Evolutionary conservation across 2,329 filamentous ascomycete genomes (phyloP).

Genomic region (Westerdykella sp.): DNA sequence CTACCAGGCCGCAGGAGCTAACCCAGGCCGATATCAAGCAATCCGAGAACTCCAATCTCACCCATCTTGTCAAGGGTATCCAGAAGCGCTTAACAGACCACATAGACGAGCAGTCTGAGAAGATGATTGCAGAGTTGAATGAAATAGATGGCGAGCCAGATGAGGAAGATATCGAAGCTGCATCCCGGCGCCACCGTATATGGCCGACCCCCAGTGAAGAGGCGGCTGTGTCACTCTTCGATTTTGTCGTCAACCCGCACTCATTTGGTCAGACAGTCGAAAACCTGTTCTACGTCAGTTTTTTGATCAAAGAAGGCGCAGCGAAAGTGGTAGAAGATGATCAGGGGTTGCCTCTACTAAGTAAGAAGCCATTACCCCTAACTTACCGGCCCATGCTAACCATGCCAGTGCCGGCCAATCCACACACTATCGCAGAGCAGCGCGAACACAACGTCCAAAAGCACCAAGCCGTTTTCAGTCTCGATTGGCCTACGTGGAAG

Average conservation of each 20-base stretch:
- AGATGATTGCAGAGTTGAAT: slow-evolving; percentile 40
- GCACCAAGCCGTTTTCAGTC: slow-evolving; percentile 80
- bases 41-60: slow-evolving; percentile 72
- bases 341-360: slow-evolving; percentile 67
- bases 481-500: slow-evolving; percentile 81
- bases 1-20: slow-evolving; percentile 69
- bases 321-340: slow-evolving; percentile 69
- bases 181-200: slow-evolving; percentile 62
- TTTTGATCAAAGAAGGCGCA: slow-evolving; percentile 80
- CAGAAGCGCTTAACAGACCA: slow-evolving; percentile 51
- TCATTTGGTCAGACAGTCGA: slow-evolving; percentile 95
- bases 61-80: slow-evolving; percentile 71
- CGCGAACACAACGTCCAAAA: slow-evolving; percentile 49
- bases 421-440: slow-evolving; percentile 47
- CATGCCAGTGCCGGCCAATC: slow-evolving; percentile 40
- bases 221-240: slow-evolving; percentile 61
- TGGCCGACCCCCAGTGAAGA: slow-evolving; percentile 55
- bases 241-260: slow-evolving; percentile 81
- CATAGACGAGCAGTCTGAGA: slow-evolving; percentile 30
- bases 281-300: slow-evolving; percentile 95
- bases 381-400: background rate
- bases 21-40: slow-evolving; percentile 66
- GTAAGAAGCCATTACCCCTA: slow-evolving; percentile 49
- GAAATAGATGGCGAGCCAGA: slow-evolving; percentile 12
- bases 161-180: slow-evolving; percentile 37